These are phyloP conservation scores for Lentinula sp. DNA, from an alignment of 768 basidiomycete species.

Conservation along the genomic window DNA sequence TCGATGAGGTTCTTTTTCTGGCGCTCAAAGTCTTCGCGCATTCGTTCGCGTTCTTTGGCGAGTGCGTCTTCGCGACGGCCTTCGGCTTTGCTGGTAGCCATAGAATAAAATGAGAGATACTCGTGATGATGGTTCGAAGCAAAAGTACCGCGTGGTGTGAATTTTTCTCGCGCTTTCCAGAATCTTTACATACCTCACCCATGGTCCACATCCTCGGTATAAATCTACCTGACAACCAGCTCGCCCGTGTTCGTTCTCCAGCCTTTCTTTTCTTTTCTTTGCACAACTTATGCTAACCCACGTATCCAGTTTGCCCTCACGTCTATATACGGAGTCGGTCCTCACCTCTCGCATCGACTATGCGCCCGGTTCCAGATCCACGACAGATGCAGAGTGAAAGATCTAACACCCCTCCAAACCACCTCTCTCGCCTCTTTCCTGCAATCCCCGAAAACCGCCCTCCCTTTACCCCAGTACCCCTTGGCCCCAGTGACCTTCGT, in stretches of 20 bases:
- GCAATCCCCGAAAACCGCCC: conserved; percentile 78
- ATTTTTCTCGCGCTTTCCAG: conserved; percentile 1
- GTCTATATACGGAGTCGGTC: conserved; percentile 84
- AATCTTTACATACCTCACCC: conserved; percentile 4
- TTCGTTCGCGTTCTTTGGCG: conserved; percentile 73
- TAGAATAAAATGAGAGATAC: background rate
- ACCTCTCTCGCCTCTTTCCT: conserved; percentile 92
- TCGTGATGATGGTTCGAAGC: conserved; percentile 9
- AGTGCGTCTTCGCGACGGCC: conserved; percentile 85
- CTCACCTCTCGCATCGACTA: conserved; percentile 66
- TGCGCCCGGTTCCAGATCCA: conserved; percentile 93
- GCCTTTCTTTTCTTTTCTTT: background rate
- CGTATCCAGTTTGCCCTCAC: conserved; percentile 76
- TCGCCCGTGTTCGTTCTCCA: conserved; percentile 64
- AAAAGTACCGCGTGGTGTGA: conserved; percentile 8
- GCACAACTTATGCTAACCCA: background rate
- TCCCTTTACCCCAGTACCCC: conserved; percentile 58
- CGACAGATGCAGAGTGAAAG: conserved; percentile 71
- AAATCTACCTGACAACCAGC: conserved; percentile 69
- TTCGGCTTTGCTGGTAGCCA: conserved; percentile 76
- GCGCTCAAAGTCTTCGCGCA: conserved; percentile 76
- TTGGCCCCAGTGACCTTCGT: conserved; percentile 52
- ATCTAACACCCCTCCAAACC: conserved; percentile 82
- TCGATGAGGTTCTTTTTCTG: conserved; percentile 76
- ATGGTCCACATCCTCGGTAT: conserved; percentile 91